A percentile compares a stretch with the other conserved stretches of the same genome.
phyloP scores from a whole-genome alignment of 306 rosid genomes.

The Prunus padus region DNA sequence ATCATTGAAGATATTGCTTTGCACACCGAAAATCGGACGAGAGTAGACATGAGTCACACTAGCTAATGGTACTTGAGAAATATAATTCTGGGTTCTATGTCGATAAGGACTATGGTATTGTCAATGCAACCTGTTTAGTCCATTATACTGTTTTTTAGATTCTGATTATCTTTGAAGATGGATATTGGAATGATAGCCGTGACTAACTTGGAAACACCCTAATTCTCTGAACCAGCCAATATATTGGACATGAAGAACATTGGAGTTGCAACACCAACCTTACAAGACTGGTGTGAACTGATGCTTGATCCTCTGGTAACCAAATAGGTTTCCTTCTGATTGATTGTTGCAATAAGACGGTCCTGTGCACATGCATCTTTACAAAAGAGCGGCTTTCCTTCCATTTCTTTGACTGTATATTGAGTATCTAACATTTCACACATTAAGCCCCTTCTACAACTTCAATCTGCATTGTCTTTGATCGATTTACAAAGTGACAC shows the following conservation, averaged over 20 bases:
- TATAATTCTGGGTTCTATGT: no score
- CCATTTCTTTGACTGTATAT: neutral
- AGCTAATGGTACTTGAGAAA: no score
- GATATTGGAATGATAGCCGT: neutral
- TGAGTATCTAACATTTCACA: neutral
- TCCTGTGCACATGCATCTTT: neutral
- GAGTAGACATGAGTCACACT: no score
- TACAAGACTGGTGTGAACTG: constrained; percentile 58
- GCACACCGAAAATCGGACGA: no score
- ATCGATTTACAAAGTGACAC: neutral
- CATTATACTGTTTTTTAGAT: neutral
- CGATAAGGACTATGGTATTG: no score
- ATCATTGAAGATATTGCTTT: no score
- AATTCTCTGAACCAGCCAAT: constrained; percentile 59
- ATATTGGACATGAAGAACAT: constrained; percentile 75
- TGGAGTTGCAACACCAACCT: constrained; percentile 63
- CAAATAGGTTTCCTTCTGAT: constrained; percentile 9
- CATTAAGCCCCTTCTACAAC: neutral
- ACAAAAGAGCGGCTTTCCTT: neutral
- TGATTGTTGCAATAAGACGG: neutral
- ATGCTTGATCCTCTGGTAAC: constrained; percentile 38
- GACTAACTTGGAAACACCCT: constrained; percentile 12
- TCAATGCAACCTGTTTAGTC: neutral
- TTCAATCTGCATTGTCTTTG: neutral
- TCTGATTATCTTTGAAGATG: neutral